Evolutionary conservation across 768 basidiomycete genomes (phyloP).

Genomic region (Tricholoma terreum): DNA sequence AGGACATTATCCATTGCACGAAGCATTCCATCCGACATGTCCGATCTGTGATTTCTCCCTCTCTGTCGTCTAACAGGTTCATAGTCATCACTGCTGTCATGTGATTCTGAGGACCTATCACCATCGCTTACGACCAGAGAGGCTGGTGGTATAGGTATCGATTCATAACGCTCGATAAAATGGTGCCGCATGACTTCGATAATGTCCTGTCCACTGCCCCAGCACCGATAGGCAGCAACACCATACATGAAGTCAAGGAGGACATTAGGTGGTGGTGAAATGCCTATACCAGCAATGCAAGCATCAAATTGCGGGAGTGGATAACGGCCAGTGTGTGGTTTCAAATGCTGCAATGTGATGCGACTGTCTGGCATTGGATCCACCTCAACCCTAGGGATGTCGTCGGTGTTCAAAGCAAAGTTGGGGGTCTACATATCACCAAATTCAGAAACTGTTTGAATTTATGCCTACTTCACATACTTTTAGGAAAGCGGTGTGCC

Average conservation of each 20-base stretch:
- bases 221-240: too few species aligned
- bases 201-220: too few species aligned
- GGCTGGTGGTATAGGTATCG: constrained; percentile 7
- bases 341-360: too few species aligned
- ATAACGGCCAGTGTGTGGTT: not conserved
- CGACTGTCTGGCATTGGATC: too few species aligned
- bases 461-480: too few species aligned
- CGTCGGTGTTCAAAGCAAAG: constrained; percentile 3
- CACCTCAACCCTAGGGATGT: not conserved
- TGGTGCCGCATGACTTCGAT: constrained; percentile 8
- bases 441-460: constrained; percentile 2
- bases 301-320: not conserved
- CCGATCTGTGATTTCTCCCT: not conserved
- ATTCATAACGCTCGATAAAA: constrained; percentile 4
- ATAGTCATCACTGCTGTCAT: not conserved
- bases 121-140: not conserved
- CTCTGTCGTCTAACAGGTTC: not conserved
- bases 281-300: constrained; percentile 1
- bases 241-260: too few species aligned
- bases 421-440: constrained; percentile 5
- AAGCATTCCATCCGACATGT: not conserved
- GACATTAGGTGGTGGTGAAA: constrained; percentile 4
- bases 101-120: not conserved
- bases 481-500: not conserved
- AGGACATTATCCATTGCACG: too few species aligned